Base-by-base conservation (phyloP, 2,329 filamentous ascomycete genomes). In the Aulographum hederae region DNA sequence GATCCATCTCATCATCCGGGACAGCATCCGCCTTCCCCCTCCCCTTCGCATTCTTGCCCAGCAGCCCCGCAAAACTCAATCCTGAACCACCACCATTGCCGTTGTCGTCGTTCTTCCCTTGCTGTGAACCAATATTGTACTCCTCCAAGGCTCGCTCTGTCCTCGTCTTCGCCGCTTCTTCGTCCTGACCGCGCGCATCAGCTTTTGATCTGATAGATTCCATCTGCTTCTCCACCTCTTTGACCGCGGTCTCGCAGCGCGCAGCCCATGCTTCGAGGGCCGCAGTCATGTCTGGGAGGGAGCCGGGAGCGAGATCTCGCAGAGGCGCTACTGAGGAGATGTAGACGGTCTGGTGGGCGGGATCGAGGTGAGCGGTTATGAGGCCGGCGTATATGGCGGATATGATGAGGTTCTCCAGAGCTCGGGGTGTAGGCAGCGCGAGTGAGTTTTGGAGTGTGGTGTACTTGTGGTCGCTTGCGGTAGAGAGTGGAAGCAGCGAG, bases 321-420 rank as follows among this genome's bases (percentile, higher is more conserved):
- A 94, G 69, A 0, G 89, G 78, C 0, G 85, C 73, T 19, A 94
- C 73, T 37, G 78, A 76, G 31, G 74, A 76, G 33, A 95, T 73
- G 46, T 76, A 69, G 15, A 95, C 77, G 37, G 68, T 65, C 20
- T 76, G 70, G 34, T 75, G 66, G 35, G 70, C 69, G 3, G 85
- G 81, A 48, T 94, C 80, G 34, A 98, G 74, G 26, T 80, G 85
- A 5, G 77, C 86, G 25, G 69, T 67, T 30, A 98, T 58, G 2
- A 98, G 69, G 26, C 78, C 79, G 4, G 78, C 73, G 58, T 94
- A 95, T 47, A 94, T 78, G 43, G 84, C 78, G 23, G 73, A 73
- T 42, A 86, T 89, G 42, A 95, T 73, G 37, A 94, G 69, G 41
- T 77, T 70, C 60, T 98, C 89, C 33, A 98, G 71, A 28, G 79